Conservation (phyloP, 179 eudicot genomes). For the Actinidia polygama region DNA sequence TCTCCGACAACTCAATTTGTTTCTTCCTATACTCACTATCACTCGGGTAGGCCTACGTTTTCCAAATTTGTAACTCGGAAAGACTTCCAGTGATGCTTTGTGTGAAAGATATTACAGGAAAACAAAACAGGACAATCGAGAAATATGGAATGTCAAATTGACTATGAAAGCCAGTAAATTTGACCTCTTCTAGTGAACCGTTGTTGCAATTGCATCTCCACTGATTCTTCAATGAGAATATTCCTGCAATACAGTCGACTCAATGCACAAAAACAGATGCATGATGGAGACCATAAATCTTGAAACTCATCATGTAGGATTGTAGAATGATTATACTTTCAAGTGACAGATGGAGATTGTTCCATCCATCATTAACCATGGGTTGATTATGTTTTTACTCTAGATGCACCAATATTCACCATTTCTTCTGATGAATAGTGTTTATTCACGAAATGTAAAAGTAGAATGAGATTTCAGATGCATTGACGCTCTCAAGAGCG, state of each 20-base stretch:
- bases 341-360: no score
- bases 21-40: not conserved
- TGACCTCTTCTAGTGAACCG: constrained; percentile 57
- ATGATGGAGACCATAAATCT: not conserved
- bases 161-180: not conserved
- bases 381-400: no score
- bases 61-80: not conserved
- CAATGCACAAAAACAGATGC: not conserved
- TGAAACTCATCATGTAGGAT: not conserved
- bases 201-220: constrained; percentile 62
- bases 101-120: not conserved
- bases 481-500: no score
- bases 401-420: no score
- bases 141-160: not conserved
- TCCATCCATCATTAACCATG: no score
- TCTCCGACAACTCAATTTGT: not conserved
- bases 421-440: no score
- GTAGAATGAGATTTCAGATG: no score
- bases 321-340: no score
- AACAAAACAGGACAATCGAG: constrained; percentile 7
- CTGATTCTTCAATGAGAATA: constrained; percentile 49
- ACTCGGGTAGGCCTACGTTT: not conserved
- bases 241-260: constrained; percentile 55
- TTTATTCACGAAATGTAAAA: no score
- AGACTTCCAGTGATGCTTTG: not conserved